Percentiles rank a stretch among this genome's conserved stretches.
These are phyloP conservation scores for Diaporthe sp. DNA, from an alignment of 2,329 filamentous ascomycete species.

Conservation along the genomic window DNA sequence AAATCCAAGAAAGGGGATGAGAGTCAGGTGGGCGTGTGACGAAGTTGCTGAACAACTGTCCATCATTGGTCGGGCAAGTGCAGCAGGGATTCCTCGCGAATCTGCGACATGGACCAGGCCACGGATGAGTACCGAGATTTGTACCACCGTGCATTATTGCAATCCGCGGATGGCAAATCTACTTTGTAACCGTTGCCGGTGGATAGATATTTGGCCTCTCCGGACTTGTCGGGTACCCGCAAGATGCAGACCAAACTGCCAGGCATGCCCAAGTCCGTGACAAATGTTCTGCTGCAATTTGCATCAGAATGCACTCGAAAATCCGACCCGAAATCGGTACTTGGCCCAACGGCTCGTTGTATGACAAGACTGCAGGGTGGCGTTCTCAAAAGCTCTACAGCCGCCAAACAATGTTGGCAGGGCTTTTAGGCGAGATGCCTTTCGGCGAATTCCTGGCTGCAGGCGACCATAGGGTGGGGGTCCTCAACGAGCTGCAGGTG, in stretches of 20 bases:
- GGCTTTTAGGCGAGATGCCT: slow-evolving; percentile 40
- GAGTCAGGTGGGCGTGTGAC: slow-evolving; percentile 13
- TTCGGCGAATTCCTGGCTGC: slow-evolving; percentile 34
- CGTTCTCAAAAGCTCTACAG: slow-evolving; percentile 29
- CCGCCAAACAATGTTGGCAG: slow-evolving; percentile 32
- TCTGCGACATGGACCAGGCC: slow-evolving; percentile 41
- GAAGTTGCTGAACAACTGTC: background rate
- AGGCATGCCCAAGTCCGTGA: background rate
- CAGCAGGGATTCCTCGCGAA: slow-evolving; percentile 40
- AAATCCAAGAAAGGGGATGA: background rate
- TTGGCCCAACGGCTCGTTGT: slow-evolving; percentile 16
- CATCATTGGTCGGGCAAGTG: slow-evolving; percentile 32
- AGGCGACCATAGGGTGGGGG: slow-evolving; percentile 18
- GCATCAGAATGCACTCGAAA: background rate
- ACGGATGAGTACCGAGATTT: slow-evolving; percentile 42
- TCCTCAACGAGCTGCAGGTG: background rate
- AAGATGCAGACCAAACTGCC: background rate
- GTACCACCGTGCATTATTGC: slow-evolving; percentile 33
- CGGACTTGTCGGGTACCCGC: background rate
- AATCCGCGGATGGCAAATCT: slow-evolving; percentile 7
- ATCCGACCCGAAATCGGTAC: background rate
- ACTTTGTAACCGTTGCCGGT: background rate
- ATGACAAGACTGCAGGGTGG: slow-evolving; percentile 24
- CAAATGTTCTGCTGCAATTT: background rate
- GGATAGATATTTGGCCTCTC: background rate